Evolutionary conservation across 768 basidiomycete species (phyloP), one percentile per base, ranked within the genome.

Genomic region (Tubosaeta sp.): DNA sequence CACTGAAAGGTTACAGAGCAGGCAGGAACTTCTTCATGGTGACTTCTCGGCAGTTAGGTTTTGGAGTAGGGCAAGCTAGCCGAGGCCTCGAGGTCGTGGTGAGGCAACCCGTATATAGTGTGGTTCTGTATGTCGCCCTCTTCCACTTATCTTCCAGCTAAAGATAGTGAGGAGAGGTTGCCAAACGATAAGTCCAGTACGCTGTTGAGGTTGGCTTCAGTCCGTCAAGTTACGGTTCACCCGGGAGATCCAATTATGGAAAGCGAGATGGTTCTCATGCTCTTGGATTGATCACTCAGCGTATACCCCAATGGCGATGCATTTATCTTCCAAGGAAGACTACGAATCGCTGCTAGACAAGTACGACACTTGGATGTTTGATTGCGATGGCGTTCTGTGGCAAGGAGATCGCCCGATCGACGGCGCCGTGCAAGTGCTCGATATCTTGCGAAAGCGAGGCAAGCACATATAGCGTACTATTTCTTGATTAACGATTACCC

Each of bases 361-460:
- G 63, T 93, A 87, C 66, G 94, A 97, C 65, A 95, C 94, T 24
- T 95, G 93, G 84, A 78, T 97, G 70, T 90, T 96, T 57, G 94
- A 97, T 70, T 97, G 94, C 65, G 94, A 97, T 64, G 94, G 94
- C 13, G 94, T 97, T 19, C 76, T 97, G 30, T 97, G 94, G 90
- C 82, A 84, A 50, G 94, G 89, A 14, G 86, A 88, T 68, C 74
- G 77, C 43, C 73, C 88, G 27, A 81, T 94, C 59, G 85, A 90
- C 14, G 91, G 91, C 9, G 86, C 83, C 3, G 70, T 81, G 36
- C 81, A 92, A 40, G 90, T 91, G 18, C 75, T 97, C 56, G 71
- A 76, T 43, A 71, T 86, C 52, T 73, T 96, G 57, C 81, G 94
- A 54, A 74, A 75, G 52, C 77, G 77, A 67, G 85, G 92, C 90